Percentiles rank a stretch among this genome's conserved stretches.
Evolutionary conservation across 2,329 filamentous ascomycete genomes (phyloP).

Genomic region (Periconia sp.): DNA sequence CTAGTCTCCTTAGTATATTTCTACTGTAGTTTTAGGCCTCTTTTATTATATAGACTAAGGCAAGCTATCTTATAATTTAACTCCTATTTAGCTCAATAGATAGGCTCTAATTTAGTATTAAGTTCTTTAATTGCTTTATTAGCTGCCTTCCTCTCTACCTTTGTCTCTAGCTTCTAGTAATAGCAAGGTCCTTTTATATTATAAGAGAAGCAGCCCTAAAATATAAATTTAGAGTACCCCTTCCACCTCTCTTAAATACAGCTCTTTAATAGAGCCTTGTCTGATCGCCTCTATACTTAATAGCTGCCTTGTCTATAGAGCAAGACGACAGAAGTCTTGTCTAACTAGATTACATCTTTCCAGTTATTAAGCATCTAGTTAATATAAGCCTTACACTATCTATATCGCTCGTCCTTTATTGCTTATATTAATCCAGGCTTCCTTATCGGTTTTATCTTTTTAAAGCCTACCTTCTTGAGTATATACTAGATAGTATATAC

Average conservation of each 20-base stretch:
- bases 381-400: slow-evolving; percentile 3
- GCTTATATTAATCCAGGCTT: slow-evolving; percentile 13
- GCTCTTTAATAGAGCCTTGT: slow-evolving; percentile 11
- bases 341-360: slow-evolving; percentile 16
- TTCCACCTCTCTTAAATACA: slow-evolving; percentile 18
- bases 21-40: too few relatives aligned
- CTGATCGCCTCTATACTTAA: slow-evolving; percentile 8
- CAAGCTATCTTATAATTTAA: neutral
- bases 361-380: slow-evolving; percentile 15
- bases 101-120: neutral
- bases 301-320: slow-evolving; percentile 7
- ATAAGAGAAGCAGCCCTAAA: slow-evolving; percentile 7
- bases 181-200: slow-evolving; percentile 8
- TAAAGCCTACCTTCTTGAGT: slow-evolving; percentile 6
- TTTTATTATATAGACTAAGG: too few relatives aligned
- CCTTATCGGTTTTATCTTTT: slow-evolving; percentile 5
- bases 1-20: too few relatives aligned
- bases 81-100: neutral
- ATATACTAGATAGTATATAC: neutral
- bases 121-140: neutral
- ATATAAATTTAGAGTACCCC: slow-evolving; percentile 13
- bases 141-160: neutral
- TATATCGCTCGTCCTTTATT: slow-evolving; percentile 7
- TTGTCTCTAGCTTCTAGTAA: slow-evolving; percentile 1
- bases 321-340: slow-evolving; percentile 13